phyloP scores from a whole-genome alignment of 2,329 filamentous ascomycete genomes.

The Biscogniauxia marginata region DNA sequence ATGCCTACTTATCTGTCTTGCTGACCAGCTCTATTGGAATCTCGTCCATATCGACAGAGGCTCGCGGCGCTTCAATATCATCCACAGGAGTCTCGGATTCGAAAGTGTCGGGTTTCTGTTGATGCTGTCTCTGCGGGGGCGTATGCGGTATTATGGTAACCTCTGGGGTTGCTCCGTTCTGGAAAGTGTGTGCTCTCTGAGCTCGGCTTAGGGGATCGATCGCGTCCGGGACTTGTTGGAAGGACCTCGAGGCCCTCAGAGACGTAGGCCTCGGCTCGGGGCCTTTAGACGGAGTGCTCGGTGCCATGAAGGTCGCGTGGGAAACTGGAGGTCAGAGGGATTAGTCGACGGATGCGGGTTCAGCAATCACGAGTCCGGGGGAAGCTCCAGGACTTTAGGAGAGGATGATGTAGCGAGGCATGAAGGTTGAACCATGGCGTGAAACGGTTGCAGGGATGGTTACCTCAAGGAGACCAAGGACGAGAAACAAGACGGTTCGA shows the following conservation, averaged over 20 bases:
- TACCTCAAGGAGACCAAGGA: conserved; percentile 14
- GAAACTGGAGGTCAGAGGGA: conserved; percentile 8
- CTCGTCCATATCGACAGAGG: conserved; percentile 76
- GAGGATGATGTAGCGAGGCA: neutral
- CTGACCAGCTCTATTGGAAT: conserved; percentile 92
- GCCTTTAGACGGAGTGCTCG: conserved; percentile 23
- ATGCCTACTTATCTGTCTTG: conserved; percentile 74
- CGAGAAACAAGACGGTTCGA: conserved; percentile 9
- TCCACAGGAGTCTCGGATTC: conserved; percentile 49
- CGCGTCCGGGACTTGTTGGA: conserved; percentile 26
- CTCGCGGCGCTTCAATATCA: conserved; percentile 44
- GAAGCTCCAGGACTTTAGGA: neutral
- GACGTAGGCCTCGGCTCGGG: conserved; percentile 26
- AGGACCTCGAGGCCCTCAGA: conserved; percentile 29
- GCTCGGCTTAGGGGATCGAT: conserved; percentile 33
- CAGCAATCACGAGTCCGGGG: neutral
- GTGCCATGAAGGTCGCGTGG: conserved; percentile 24
- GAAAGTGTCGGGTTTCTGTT: conserved; percentile 46
- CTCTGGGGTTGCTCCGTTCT: conserved; percentile 37
- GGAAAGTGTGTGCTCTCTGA: conserved; percentile 49
- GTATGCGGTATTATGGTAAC: conserved; percentile 23
- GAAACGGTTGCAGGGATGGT: conserved; percentile 14
- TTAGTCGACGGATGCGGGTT: conserved; percentile 7
- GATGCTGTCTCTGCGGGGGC: conserved; percentile 17
- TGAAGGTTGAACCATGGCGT: conserved; percentile 7